phyloP scores from a whole-genome alignment of 2,329 filamentous ascomycete species.

The Cladosporium sp. region DNA sequence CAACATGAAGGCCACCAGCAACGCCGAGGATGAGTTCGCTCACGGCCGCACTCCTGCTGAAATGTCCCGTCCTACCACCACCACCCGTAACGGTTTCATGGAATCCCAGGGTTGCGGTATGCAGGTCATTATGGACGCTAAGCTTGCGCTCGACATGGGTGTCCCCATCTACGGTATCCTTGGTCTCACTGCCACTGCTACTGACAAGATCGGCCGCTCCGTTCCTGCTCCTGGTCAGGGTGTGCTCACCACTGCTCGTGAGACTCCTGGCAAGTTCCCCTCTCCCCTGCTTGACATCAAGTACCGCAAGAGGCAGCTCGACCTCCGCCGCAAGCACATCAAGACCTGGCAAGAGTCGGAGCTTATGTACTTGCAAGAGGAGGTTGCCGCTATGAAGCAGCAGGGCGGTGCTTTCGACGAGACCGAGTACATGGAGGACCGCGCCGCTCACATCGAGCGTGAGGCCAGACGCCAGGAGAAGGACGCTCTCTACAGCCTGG shows the following conservation, averaged over 20 bases:
- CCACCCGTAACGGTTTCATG: conserved; percentile 97
- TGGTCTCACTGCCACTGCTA: conserved; percentile 89
- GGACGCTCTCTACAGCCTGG: conserved; percentile 84
- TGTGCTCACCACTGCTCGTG: conserved; percentile 91
- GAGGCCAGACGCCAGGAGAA: conserved; percentile 88
- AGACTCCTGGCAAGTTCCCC: conserved; percentile 85
- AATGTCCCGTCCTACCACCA: conserved; percentile 97
- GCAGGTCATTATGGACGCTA: conserved; percentile 96
- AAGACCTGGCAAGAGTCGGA: conserved; percentile 96
- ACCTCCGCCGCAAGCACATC: conserved; percentile 89
- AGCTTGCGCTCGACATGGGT: conserved; percentile 95
- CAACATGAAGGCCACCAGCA: conserved; percentile 99
- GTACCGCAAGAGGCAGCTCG: conserved; percentile 91
- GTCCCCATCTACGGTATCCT: conserved; percentile 95
- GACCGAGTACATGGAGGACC: conserved; percentile 78
- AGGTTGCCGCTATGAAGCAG: conserved; percentile 84
- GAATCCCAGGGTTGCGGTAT: conserved; percentile 98
- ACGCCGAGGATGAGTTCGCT: conserved; percentile 90
- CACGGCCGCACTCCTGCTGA: conserved; percentile 93
- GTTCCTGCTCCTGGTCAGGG: conserved; percentile 95
- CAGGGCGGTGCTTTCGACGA: conserved; percentile 71
- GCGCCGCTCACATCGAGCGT: conserved; percentile 77
- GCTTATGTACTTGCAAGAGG: conserved; percentile 85
- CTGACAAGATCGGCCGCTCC: conserved; percentile 97
- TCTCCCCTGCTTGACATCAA: conserved; percentile 96